Conservation (phyloP, 176 grass and related monocot species). For the Bromus sterilis region DNA sequence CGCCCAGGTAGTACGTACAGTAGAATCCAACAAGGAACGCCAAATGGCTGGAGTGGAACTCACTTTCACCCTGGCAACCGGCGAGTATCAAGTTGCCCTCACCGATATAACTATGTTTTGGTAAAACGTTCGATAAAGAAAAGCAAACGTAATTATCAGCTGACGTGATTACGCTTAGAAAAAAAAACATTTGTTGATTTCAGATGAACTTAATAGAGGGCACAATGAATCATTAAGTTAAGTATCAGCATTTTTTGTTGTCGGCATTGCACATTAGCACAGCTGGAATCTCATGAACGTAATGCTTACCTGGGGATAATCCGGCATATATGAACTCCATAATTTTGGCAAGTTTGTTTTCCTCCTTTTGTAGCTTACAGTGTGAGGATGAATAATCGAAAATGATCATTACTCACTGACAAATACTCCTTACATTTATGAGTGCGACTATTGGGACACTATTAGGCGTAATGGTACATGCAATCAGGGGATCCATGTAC, state of each 20-base stretch:
- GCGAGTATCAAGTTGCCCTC: conserved; percentile 27
- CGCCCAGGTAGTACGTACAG: background rate
- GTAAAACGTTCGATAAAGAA: background rate
- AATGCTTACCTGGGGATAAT: background rate
- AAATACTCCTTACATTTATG: conserved; percentile 15
- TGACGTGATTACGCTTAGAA: too few species aligned
- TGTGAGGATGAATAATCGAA: conserved; percentile 12
- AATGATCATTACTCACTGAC: background rate
- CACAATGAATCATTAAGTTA: background rate
- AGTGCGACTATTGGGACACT: background rate
- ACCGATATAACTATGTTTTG: background rate
- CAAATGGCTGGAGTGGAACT: conserved; percentile 18
- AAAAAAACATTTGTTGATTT: background rate
- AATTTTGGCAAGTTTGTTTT: background rate
- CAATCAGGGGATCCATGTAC: background rate
- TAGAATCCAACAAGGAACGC: background rate
- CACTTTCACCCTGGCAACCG: conserved; percentile 25
- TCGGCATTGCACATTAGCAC: background rate
- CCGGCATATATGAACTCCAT: background rate
- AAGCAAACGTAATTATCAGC: too few species aligned
- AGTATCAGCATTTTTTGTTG: too few species aligned
- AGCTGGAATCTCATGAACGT: background rate
- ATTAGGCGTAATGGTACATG: conserved; percentile 2
- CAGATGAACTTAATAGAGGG: background rate
- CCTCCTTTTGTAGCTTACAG: background rate